Base-by-base conservation (phyloP, 768 basidiomycete species). In the Russula griseocarnosa region DNA sequence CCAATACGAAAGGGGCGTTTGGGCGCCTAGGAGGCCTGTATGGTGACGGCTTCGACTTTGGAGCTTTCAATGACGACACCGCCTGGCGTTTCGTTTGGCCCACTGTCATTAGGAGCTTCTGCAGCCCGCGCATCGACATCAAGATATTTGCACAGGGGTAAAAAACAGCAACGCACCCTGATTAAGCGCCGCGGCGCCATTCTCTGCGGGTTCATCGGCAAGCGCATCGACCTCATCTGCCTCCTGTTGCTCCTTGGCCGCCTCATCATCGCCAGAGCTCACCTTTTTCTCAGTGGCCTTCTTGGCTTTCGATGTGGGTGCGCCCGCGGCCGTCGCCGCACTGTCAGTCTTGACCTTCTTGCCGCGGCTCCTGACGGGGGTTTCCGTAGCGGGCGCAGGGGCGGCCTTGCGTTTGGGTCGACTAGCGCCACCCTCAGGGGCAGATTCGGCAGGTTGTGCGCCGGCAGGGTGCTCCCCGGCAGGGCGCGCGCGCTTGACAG, bases 181-280 rank as follows among this genome's bases (percentile, higher is more conserved):
- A 9, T 20, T 55, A 28, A 60, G 22, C 24, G 18, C 58, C 24
- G 38, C 44, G 54, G 32, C 36, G 16, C 58, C 63, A 34, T 60
- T 60, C 60, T 57, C 58, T 50, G 55, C 63, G 58, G 52, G 55
- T 28, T 67, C 66, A 46, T 67, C 66, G 4, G 62, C 66, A 24
- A 66, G 63, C 32, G 62, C 66, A 44, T 67, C 66, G 20, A 64
- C 66, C 55, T 67, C 66, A 18, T 65, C 66, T 5, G 65, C 51
- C 34, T 66, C 65, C 36, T 63, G 55, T n/a, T 62, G 61, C 0
- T 63, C 60, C 30, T 58, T 63, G 40, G 57, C 61, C 5, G 52
- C 63, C 6, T 60, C 60, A 11, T 61, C 67, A 10, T 66, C 62
- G 14, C 34, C 65, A 11, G 26, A 42, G 7, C 18, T 22, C 1